Conservation (phyloP, 2,329 filamentous ascomycete species). For the Raffaelea ambrosiae region DNA sequence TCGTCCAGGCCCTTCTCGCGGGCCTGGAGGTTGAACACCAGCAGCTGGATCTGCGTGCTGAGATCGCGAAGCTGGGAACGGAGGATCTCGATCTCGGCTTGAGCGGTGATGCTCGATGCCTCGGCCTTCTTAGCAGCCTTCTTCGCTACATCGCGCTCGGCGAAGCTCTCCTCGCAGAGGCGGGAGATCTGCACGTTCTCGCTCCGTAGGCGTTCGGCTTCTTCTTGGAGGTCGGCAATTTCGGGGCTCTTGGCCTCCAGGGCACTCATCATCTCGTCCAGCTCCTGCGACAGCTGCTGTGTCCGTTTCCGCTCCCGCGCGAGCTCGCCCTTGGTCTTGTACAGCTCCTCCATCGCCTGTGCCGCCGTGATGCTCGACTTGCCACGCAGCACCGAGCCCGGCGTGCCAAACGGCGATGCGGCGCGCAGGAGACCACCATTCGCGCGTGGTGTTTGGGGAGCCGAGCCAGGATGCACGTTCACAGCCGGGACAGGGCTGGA, state of each 20-base stretch:
- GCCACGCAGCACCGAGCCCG: conserved; percentile 42
- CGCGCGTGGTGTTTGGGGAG: conserved; percentile 51
- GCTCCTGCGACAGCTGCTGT: conserved; percentile 63
- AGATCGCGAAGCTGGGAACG: conserved; percentile 83
- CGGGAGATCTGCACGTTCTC: conserved; percentile 81
- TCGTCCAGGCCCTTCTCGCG: conserved; percentile 70
- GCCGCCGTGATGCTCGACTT: conserved; percentile 51
- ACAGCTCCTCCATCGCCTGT: conserved; percentile 56
- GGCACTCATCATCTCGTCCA: conserved; percentile 80
- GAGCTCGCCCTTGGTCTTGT: conserved; percentile 63
- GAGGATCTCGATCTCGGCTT: conserved; percentile 67
- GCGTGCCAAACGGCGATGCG: conserved; percentile 55
- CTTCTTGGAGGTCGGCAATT: conserved; percentile 73
- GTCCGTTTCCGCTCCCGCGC: conserved; percentile 66
- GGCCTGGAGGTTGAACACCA: conserved; percentile 79
- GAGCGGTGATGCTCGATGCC: conserved; percentile 54
- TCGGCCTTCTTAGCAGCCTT: conserved; percentile 74
- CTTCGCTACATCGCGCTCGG: conserved; percentile 69
- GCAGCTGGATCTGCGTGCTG: conserved; percentile 80
- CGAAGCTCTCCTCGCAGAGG: conserved; percentile 71
- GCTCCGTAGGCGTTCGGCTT: conserved; percentile 69
- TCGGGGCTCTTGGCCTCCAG: conserved; percentile 83
- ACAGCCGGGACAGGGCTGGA: conserved; percentile 26
- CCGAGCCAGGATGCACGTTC: conserved; percentile 28
- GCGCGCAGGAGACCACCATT: conserved; percentile 46